Evolutionary conservation across 768 basidiomycete species (phyloP).

Genomic region (Suillus hirtellus): DNA sequence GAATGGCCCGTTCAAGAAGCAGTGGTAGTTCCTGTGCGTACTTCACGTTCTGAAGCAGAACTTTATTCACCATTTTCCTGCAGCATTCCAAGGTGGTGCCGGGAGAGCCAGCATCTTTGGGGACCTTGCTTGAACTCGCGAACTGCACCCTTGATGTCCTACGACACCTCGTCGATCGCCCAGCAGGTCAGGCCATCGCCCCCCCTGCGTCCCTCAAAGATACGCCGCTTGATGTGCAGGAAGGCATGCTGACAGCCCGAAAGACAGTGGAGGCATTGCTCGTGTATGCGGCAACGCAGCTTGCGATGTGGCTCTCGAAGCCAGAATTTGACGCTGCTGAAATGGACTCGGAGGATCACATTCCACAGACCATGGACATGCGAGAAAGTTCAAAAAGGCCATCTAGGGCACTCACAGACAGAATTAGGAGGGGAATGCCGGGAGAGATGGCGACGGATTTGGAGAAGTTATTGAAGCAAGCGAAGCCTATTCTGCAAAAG

Average conservation of each 20-base stretch:
- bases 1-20: conserved; percentile 74
- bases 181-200: conserved; percentile 55
- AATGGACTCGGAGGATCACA: conserved; percentile 44
- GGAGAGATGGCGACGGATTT: conserved; percentile 78
- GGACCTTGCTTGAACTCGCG: conserved; percentile 84
- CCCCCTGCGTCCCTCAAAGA: conserved; percentile 32
- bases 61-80: neutral
- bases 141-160: conserved; percentile 77
- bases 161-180: conserved; percentile 61
- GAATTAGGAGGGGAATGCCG: conserved; percentile 73
- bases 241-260: conserved; percentile 57
- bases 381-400: conserved; percentile 38
- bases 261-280: conserved; percentile 68
- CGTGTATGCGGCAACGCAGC: conserved; percentile 73
- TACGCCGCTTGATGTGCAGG: conserved; percentile 47
- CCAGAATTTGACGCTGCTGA: conserved; percentile 58
- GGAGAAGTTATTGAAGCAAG: conserved; percentile 62
- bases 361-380: conserved; percentile 12
- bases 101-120: conserved; percentile 80
- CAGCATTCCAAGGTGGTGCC: conserved; percentile 86
- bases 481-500: conserved; percentile 64
- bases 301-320: conserved; percentile 76
- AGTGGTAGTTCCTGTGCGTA: conserved; percentile 64
- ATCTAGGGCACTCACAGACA: conserved; percentile 58
- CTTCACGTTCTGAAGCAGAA: neutral